Evolutionary conservation across 345 rosid species (phyloP), one percentile per base, ranked within the genome.

Genomic region (Salix purpurea): DNA sequence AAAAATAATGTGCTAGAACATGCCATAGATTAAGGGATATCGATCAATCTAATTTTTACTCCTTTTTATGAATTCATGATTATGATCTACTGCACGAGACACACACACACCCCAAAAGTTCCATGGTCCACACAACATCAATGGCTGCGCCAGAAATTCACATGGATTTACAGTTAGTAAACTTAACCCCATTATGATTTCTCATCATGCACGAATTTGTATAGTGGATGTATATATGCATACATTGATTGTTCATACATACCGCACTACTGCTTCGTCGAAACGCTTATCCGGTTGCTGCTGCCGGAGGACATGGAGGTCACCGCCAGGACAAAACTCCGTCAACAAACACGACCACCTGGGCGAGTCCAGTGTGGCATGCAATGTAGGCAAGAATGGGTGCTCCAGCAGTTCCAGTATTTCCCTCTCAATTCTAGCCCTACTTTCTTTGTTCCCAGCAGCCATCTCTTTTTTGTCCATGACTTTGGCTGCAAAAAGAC

Each of bases 321-420:
- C 94, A 5, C 94, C 96, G 23, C 98, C 97, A 69, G 97, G 90
- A 73, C 97, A 94, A 73, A 92, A 90, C 84, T 94, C 97, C 13
- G 94, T 88, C 13, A 94, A 70, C 80, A 94, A 79, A 77, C 97
- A 94, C 56, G 85, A 89, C 90, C 92, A 94, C 80, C 89, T 77
- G 6, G 87, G 87, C 44, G 91, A 88, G 60, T 91, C 94, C 76
- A 91, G 84, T 11, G 90, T 86, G 76, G 91, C 90, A 79, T 89
- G 91, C 24, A 94, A 87, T 28, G 87, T 88, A 4, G 98, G 98
- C 82, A 94, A 79, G 71, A 94, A 94, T 1, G 98, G 98, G 72
- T 94, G 98, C 67, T 94, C 96, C 83, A 94, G 70, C 74, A 84
- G 77, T 71, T 89, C 90, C 80, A 94, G 65, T 2, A 94, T 87